Evolutionary conservation across 106 monocot species (phyloP).

Genomic region (Gastrodia elata): DNA sequence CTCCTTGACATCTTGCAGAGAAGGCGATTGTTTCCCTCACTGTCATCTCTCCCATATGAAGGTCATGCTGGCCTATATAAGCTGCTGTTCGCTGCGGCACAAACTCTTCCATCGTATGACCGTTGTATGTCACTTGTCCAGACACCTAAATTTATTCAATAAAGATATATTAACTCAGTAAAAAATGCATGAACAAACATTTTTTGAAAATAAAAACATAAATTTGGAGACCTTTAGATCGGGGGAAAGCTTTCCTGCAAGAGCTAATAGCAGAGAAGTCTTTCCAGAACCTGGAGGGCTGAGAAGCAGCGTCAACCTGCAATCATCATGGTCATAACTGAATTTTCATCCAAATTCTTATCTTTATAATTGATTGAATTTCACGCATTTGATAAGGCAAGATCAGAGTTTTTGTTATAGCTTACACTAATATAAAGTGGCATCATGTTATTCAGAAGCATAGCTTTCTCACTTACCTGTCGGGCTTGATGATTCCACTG

Average conservation of each 20-base stretch:
- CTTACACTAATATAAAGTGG: too few species aligned
- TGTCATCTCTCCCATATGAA: slow-evolving; percentile 6
- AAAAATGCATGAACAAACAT: too few species aligned
- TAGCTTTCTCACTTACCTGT: too few species aligned
- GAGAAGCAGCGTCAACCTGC: slow-evolving; percentile 52
- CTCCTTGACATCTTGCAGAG: slow-evolving; percentile 12
- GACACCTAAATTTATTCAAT: too few species aligned
- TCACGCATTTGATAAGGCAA: too few species aligned
- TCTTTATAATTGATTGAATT: too few species aligned
- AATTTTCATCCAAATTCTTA: too few species aligned
- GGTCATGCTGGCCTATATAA: slow-evolving; percentile 3
- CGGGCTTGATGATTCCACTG: slow-evolving; percentile 42
- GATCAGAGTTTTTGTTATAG: too few species aligned
- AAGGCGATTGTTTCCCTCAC: slow-evolving; percentile 1
- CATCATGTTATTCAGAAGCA: too few species aligned
- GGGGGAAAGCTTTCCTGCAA: slow-evolving; percentile 35
- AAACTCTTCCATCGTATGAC: slow-evolving; percentile 2
- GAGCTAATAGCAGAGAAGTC: slow-evolving; percentile 36
- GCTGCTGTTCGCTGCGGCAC: slow-evolving; percentile 6
- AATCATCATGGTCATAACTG: too few species aligned
- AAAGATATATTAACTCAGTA: too few species aligned
- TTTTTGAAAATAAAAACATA: too few species aligned
- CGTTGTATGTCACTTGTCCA: slow-evolving; percentile 6
- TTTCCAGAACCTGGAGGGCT: slow-evolving; percentile 64
- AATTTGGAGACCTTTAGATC: slow-evolving; percentile 30